Evolutionary conservation across 2,329 filamentous ascomycete genomes (phyloP), one percentile per base, ranked within the genome.

Genomic region (Penicillium griseofulvum): DNA sequence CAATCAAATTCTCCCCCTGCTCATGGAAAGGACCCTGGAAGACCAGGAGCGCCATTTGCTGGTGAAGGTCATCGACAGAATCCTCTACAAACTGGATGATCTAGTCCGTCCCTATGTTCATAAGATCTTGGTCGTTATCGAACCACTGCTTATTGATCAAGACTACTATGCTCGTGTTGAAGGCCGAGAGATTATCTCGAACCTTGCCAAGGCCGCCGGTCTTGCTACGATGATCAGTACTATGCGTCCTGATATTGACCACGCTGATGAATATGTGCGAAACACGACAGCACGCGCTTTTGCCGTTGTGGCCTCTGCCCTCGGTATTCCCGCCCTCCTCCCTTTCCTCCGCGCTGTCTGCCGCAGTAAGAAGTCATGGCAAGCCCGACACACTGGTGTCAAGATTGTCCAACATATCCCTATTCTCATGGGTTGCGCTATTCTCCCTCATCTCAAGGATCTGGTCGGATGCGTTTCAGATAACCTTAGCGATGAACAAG

Each of bases 331-430:
- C 3, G 92, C 94, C 10, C 84, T 99, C 44, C 84, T 99, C 26
- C 94, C 94, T 2, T 99, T 99, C 81, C 80, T 99, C 39, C 86
- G 92, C 67, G 94, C 95, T 57, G 94, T 99, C 17, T 99, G 94
- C 72, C 87, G 91, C 72, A 96, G 91, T 78, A 97, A 97, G 77
- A 99, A 99, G 76, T 97, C 94, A 54, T 99, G 94, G 94, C 92
- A 97, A 72, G 94, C 94, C 50, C 84, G 94, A 59, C 94, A 99
- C 73, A 99, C 94, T 2, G 94, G 94, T 78, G 94, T 99, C 62
- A 99, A 99, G 80, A 99, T 99, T 70, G 90, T 99, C 16, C 94
- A 99, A 73, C 94, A 99, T 71, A 97, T 99, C 67, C 93, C 94
- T 22, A 99, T 99, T 64, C 79, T 99, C 5, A 99, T 99, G 94